Evolutionary conservation across 495 filamentous ascomycete genomes (phyloP), one percentile per base, ranked within the genome.

Genomic region (Penicillium paradoxum): DNA sequence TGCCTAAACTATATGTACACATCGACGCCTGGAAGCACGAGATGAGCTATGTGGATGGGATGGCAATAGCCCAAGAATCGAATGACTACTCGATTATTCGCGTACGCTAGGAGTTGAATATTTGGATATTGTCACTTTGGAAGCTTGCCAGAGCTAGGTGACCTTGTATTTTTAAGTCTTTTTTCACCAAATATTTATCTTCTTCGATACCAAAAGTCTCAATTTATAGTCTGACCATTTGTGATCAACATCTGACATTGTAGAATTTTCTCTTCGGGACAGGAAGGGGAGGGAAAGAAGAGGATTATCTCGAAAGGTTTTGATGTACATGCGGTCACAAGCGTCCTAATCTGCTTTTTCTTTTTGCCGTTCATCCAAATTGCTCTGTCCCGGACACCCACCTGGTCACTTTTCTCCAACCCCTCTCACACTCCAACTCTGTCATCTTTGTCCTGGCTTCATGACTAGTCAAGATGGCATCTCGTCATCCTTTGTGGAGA

Each of bases 401-500:
- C n/a, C n/a, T n/a, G n/a, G n/a, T n/a, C n/a, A 32, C 2, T 32
- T 8, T 32, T 32, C 29, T 27, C 24, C 7, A 3, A 27, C 3
- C 24, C 24, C 24, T 27, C 7, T 7, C 24, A 27, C n/a, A n/a
- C n/a, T 27, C 24, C 7, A 27, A n/a, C n/a, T 27, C 24, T 27
- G 24, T 27, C 24, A 27, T 32, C 29, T 32, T 32, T 32, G 29
- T 32, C 6, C 10, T n/a, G n/a, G 10, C 4, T 74, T 69, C 70
- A 78, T 78, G 75, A 71, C 66, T 68, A 62, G 63, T 55, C 71
- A 72, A 58, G 68, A 77, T 73, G 72, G 63, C 57, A 75, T 88
- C 53, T 85, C 88, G 54, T 83, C 84, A 73, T 86, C 88, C 67
- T 69, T 89, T 63, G 83, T 96, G 72, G 93, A 98, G 79, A 83